Conservation (phyloP, 2,329 filamentous ascomycete species). For the Fusarium burgessii region DNA sequence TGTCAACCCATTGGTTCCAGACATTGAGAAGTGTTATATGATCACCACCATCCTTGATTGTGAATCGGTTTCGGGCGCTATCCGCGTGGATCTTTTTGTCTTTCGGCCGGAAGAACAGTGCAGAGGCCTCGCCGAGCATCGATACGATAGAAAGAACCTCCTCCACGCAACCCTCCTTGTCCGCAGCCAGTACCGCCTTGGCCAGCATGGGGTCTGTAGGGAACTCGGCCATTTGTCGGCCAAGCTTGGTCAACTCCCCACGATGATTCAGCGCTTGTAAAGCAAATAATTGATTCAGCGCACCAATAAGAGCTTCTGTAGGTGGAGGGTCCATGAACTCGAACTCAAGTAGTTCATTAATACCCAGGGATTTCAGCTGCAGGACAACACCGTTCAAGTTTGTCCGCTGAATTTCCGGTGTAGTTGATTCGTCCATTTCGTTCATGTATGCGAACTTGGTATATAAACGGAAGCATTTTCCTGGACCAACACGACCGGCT, state of each 20-base stretch:
- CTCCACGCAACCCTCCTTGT: conserved; percentile 91
- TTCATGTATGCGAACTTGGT: conserved; percentile 95
- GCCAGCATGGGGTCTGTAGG: conserved; percentile 93
- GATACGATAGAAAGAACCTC: conserved; percentile 94
- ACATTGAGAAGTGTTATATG: conserved; percentile 90
- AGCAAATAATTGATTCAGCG: conserved; percentile 91
- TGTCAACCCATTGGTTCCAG: conserved; percentile 95
- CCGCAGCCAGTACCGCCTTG: conserved; percentile 87
- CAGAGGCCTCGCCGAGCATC: conserved; percentile 89
- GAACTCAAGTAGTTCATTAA: conserved; percentile 92
- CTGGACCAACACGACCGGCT: conserved; percentile 90
- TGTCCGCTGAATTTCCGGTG: conserved; percentile 91
- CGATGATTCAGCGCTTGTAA: conserved; percentile 89
- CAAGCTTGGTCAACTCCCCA: conserved; percentile 89
- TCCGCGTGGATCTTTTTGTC: conserved; percentile 98
- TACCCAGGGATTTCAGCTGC: conserved; percentile 87
- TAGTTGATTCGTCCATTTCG: conserved; percentile 92
- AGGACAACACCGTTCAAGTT: conserved; percentile 88
- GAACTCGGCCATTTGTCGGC: conserved; percentile 95
- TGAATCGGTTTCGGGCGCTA: conserved; percentile 88
- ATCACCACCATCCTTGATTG: conserved; percentile 90
- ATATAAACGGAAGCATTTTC: conserved; percentile 93
- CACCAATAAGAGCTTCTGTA: conserved; percentile 87
- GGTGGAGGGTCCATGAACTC: conserved; percentile 97
- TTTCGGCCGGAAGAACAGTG: conserved; percentile 93